phyloP scores from a whole-genome alignment of 306 rosid genomes.

The Adenanthera pavonina region DNA sequence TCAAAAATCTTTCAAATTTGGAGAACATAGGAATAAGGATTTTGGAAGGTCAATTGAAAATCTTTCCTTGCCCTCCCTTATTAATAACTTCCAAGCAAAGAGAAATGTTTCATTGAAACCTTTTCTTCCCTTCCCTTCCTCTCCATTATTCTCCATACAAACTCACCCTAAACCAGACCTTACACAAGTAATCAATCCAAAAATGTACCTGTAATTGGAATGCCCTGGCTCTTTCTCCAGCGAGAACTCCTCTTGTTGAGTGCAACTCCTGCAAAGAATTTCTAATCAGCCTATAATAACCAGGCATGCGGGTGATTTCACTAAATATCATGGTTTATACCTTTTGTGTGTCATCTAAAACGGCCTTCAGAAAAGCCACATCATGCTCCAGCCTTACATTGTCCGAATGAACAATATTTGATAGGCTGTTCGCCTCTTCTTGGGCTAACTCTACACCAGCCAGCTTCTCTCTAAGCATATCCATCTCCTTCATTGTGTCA shows the following conservation, averaged over 20 bases:
- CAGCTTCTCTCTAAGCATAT: conserved; percentile 75
- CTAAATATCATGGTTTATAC: conserved; percentile 41
- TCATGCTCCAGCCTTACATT: conserved; percentile 93
- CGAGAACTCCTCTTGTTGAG: conserved; percentile 91
- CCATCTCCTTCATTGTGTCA: conserved; percentile 70
- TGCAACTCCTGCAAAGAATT: conserved; percentile 77
- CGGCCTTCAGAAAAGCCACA: conserved; percentile 97
- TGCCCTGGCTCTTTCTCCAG: conserved; percentile 88
- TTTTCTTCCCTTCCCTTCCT: not conserved
- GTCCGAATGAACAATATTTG: conserved; percentile 89
- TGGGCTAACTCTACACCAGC: conserved; percentile 80
- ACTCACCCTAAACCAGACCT: conserved; percentile 3
- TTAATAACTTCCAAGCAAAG: not conserved
- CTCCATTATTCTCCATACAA: not conserved
- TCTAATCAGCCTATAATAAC: conserved; percentile 23
- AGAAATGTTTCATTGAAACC: not conserved
- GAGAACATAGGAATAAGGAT: not conserved
- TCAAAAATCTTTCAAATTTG: not conserved
- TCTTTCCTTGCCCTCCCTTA: not conserved
- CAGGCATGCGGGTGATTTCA: conserved; percentile 8
- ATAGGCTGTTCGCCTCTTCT: conserved; percentile 85
- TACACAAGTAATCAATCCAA: not conserved
- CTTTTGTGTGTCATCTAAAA: conserved; percentile 93
- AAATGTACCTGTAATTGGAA: conserved; percentile 86
- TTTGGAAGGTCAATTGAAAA: not conserved